These are phyloP conservation scores for Hypericum androsaemum DNA, from an alignment of 345 rosid species.

Conservation along the genomic window DNA sequence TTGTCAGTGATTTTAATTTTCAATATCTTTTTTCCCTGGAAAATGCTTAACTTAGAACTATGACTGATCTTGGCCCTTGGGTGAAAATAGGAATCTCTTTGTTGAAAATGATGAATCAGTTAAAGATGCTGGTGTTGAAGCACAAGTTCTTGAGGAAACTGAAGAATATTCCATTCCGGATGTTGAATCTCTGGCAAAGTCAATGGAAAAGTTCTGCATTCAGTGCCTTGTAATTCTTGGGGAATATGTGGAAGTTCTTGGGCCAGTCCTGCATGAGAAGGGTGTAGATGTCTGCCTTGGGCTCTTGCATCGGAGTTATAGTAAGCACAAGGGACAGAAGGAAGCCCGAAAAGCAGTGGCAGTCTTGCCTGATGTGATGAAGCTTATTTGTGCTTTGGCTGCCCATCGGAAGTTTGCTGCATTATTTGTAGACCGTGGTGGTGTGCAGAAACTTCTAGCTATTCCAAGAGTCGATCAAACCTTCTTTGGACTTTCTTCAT, in stretches of 20 bases:
- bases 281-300: constrained; percentile 94
- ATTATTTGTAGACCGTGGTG: constrained; percentile 91
- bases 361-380: constrained; percentile 89
- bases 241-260: constrained; percentile 94
- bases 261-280: constrained; percentile 92
- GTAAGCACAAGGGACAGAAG: constrained; percentile 14
- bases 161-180: constrained; percentile 66
- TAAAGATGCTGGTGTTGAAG: constrained; percentile 25
- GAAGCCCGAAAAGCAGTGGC: constrained; percentile 33
- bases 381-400: constrained; percentile 95
- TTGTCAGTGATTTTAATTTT: constrained; percentile 12
- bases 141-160: constrained; percentile 34
- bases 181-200: constrained; percentile 56
- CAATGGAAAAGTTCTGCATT: constrained; percentile 86
- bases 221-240: constrained; percentile 90
- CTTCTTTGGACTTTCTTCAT: constrained; percentile 82
- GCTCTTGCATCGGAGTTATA: constrained; percentile 56
- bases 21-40: background rate
- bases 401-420: constrained; percentile 98
- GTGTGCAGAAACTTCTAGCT: constrained; percentile 86
- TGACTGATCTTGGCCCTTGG: constrained; percentile 4
- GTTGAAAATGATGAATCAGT: constrained; percentile 29
- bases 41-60: background rate
- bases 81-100: constrained; percentile 43
- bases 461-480: constrained; percentile 66